Evolutionary conservation across 768 basidiomycete genomes (phyloP).

Genomic region (Strobilomyces dryophilus): DNA sequence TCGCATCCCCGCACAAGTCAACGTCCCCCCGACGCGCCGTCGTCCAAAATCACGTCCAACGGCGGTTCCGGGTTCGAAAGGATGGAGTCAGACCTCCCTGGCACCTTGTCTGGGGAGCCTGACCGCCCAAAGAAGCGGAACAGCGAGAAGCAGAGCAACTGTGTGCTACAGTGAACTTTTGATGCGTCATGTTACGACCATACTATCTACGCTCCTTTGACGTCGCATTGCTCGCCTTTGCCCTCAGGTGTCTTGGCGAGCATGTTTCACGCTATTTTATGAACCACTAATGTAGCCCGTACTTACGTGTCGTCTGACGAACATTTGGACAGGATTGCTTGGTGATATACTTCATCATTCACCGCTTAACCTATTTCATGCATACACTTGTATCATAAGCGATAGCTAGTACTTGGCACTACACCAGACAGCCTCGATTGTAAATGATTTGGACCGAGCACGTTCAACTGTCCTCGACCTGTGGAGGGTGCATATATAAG

Average conservation of each 20-base stretch:
- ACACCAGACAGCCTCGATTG: neutral
- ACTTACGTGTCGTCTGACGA: neutral
- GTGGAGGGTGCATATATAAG: neutral
- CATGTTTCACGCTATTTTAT: conserved; percentile 15
- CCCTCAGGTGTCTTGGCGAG: neutral
- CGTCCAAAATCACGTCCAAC: conserved; percentile 13
- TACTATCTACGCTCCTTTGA: neutral
- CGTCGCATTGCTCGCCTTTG: neutral
- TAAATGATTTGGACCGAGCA: neutral
- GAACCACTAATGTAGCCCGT: conserved; percentile 16
- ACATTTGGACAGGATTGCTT: conserved; percentile 9
- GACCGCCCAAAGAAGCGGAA: conserved; percentile 28
- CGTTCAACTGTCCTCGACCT: conserved; percentile 1
- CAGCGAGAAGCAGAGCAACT: conserved; percentile 23
- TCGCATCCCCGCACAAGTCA: conserved; percentile 14
- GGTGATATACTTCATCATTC: neutral
- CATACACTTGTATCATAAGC: conserved; percentile 14
- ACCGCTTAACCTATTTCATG: neutral
- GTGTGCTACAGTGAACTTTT: conserved; percentile 23
- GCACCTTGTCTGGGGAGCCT: conserved; percentile 7
- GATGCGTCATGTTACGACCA: neutral
- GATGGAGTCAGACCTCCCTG: conserved; percentile 8
- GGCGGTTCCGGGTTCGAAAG: conserved; percentile 5
- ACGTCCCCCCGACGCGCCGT: conserved; percentile 17
- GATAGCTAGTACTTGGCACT: neutral